Conservation (phyloP, 202 grass and related monocot genomes). For the Zoysia matrella region DNA sequence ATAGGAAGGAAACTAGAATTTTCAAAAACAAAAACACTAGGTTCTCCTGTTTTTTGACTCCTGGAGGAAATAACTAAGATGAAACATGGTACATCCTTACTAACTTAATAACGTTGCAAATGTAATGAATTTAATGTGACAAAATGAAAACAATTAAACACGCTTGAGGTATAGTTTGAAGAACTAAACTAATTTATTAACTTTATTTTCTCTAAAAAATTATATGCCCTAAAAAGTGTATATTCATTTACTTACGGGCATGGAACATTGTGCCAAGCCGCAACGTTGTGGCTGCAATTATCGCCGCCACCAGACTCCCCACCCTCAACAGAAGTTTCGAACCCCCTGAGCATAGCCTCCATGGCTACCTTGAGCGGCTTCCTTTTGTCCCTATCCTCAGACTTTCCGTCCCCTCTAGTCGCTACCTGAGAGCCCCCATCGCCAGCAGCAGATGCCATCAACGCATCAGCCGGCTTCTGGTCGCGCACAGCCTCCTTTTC, state of each 20-base stretch:
- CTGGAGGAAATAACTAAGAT: neutral
- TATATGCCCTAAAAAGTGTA: neutral
- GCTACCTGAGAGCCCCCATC: conserved; percentile 74
- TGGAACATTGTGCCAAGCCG: conserved; percentile 96
- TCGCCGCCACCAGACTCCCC: conserved; percentile 36
- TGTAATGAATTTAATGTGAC: neutral
- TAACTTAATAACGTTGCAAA: neutral
- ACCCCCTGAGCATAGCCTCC: conserved; percentile 85
- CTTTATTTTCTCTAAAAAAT: neutral
- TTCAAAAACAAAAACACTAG: neutral
- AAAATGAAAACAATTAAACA: neutral
- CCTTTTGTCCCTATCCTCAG: conserved; percentile 24
- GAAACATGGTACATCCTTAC: neutral
- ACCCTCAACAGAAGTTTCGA: conserved; percentile 64
- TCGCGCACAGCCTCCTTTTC: conserved; percentile 4
- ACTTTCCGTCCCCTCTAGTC: conserved; percentile 4
- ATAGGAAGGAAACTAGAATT: neutral
- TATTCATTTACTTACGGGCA: conserved; percentile 61
- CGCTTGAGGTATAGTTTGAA: neutral
- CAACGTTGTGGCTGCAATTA: conserved; percentile 70
- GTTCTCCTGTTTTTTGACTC: neutral
- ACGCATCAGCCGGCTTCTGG: conserved; percentile 50
- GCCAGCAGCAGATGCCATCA: conserved; percentile 63
- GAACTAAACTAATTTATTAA: conserved; percentile 15
- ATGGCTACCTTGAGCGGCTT: conserved; percentile 77